Base-by-base conservation (phyloP, 306 rosid genomes). In the Trifolium repens region DNA sequence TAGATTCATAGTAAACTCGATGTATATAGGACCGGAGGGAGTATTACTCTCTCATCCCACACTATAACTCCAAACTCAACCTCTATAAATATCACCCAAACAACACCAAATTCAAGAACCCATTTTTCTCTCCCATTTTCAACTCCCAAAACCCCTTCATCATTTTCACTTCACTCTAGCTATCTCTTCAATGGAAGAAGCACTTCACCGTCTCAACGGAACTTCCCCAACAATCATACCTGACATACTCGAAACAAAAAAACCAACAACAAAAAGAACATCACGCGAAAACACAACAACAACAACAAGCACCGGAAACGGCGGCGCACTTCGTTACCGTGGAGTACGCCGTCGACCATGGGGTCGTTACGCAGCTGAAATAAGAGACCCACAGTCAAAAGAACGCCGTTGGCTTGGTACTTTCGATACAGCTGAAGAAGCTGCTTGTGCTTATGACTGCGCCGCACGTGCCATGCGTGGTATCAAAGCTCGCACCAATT, bases 341-440 rank as follows among this genome's bases (percentile, higher is more conserved):
- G 99, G 99, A 5, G 99, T 94, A 0, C 82, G 99, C n/a, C 91
- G 99, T 0, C 73, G 99, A 78, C 99, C 99, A 0, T 94, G 99
- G 99, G 99, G 99, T 0, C 93, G 99, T 42, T 94, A 94, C 55
- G 99, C 99, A 0, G 99, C 99, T 0, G 99, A 94, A 86, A 94
- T 94, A 39, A 81, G 99, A 8, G 99, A 94, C 89, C 99, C 99
- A 0, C 86, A 84, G 54, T 84, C 97, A 0, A 94, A 94, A 76
- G 99, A 94, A 8, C 82, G 99, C 4, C 88, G 99, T 3, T 94
- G 99, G 99, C 91, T 94, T 0, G 99, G 99, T 0, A 94, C 99
- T 7, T 94, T 94, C 15, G 99, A 94, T 83, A 94, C 99, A 2
- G 99, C 97, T 0, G 99, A 94, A 84, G 96, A 94, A 76, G 99